Conservation (phyloP, 2,329 filamentous ascomycete species). For the Fusarium virguliforme region DNA sequence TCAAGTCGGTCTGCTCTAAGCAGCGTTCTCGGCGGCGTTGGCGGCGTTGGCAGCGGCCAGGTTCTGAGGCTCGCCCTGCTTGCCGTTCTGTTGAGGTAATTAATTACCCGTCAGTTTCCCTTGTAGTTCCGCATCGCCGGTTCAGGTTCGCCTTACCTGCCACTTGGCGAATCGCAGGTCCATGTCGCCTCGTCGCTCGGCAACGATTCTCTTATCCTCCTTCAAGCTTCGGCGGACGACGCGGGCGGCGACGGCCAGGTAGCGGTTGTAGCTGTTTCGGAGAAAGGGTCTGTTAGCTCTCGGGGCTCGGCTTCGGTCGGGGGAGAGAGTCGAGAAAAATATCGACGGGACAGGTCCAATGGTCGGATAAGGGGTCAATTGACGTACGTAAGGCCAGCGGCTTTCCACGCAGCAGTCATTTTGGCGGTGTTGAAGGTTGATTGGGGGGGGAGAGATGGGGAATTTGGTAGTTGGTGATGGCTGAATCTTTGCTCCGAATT, state of each 20-base stretch:
- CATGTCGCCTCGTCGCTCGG: constrained; percentile 91
- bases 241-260: constrained; percentile 94
- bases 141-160: constrained; percentile 74
- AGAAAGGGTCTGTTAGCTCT: constrained; percentile 56
- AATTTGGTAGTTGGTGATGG: constrained; percentile 55
- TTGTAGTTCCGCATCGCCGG: constrained; percentile 19
- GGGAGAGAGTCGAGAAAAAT: constrained; percentile 11
- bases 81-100: constrained; percentile 83
- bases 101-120: constrained; percentile 48
- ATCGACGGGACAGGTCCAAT: constrained; percentile 28
- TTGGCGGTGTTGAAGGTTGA: constrained; percentile 67
- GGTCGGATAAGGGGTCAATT: constrained; percentile 50
- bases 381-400: constrained; percentile 94
- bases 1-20: constrained; percentile 50
- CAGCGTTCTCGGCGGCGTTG: constrained; percentile 58
- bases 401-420: constrained; percentile 99
- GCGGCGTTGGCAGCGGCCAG: constrained; percentile 72
- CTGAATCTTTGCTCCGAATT: constrained; percentile 58
- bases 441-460: constrained; percentile 42
- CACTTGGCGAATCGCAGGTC: constrained; percentile 95
- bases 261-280: constrained; percentile 94
- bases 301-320: constrained; percentile 41
- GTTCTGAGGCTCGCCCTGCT: constrained; percentile 89
- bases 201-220: constrained; percentile 89
- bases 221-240: constrained; percentile 97